phyloP scores from a whole-genome alignment of 2,329 filamentous ascomycete genomes.

The Xylariaceae sp. region DNA sequence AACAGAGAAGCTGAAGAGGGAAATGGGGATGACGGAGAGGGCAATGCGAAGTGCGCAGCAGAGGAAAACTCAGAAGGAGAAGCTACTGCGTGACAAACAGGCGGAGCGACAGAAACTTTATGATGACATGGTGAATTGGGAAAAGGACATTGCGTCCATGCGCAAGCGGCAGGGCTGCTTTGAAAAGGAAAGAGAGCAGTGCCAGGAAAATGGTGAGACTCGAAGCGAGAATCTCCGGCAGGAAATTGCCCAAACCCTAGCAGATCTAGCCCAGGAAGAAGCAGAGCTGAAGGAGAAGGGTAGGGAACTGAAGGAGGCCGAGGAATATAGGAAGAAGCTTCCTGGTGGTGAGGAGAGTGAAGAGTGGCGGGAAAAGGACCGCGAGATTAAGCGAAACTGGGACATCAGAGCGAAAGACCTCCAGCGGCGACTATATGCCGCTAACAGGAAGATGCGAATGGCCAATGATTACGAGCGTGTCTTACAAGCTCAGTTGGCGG shows the following conservation, averaged over 20 bases:
- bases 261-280: slow-evolving; percentile 69
- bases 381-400: slow-evolving; percentile 61
- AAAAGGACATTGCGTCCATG: slow-evolving; percentile 67
- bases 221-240: slow-evolving; percentile 59
- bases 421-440: slow-evolving; percentile 54
- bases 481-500: slow-evolving; percentile 54
- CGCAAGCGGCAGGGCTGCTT: slow-evolving; percentile 60
- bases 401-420: slow-evolving; percentile 59
- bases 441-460: slow-evolving; percentile 53
- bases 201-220: slow-evolving; percentile 57
- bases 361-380: slow-evolving; percentile 58
- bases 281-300: slow-evolving; percentile 75
- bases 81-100: slow-evolving; percentile 70
- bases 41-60: slow-evolving; percentile 82
- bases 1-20: slow-evolving; percentile 81
- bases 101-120: slow-evolving; percentile 71
- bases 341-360: slow-evolving; percentile 67
- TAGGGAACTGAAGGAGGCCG: slow-evolving; percentile 73
- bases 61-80: slow-evolving; percentile 79
- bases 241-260: slow-evolving; percentile 66
- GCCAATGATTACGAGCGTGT: slow-evolving; percentile 55
- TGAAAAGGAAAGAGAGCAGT: slow-evolving; percentile 56
- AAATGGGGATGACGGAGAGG: slow-evolving; percentile 79
- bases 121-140: slow-evolving; percentile 73
- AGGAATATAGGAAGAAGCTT: slow-evolving; percentile 70